A percentile compares a stretch with the other conserved stretches of the same genome.
Conservation (phyloP, 2,329 filamentous ascomycete genomes). For the Scedosporium minutisporum region DNA sequence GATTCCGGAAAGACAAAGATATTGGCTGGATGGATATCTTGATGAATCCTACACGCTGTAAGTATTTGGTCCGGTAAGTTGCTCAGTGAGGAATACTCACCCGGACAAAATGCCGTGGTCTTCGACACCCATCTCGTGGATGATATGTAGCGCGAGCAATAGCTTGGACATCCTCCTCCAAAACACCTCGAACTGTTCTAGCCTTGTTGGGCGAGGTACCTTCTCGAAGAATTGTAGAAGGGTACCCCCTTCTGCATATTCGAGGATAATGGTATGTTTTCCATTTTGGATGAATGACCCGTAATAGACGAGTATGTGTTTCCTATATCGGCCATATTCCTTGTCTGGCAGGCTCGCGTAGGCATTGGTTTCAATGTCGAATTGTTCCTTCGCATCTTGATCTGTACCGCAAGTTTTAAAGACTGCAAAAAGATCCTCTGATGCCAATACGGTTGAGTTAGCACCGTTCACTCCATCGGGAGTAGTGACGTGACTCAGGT, state of each 20-base stretch:
- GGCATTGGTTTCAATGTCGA: neutral
- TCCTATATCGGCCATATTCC: neutral
- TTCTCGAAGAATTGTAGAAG: neutral
- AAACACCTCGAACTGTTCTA: neutral
- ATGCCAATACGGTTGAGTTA: neutral
- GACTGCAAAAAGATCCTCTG: neutral
- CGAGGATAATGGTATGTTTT: neutral
- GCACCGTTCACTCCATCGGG: neutral
- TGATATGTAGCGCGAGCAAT: neutral
- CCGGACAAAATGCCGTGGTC: neutral
- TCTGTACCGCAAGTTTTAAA: neutral
- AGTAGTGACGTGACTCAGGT: neutral
- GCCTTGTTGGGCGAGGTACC: neutral
- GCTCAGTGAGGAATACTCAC: neutral
- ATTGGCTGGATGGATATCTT: neutral
- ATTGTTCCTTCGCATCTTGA: neutral
- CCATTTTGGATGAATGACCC: neutral
- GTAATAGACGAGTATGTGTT: neutral
- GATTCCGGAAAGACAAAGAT: neutral
- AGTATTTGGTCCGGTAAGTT: neutral
- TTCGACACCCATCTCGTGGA: neutral
- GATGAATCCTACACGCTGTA: neutral
- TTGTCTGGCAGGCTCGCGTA: neutral
- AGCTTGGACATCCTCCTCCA: neutral
- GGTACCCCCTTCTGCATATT: neutral